Conservation (phyloP, 371 early-diverging fungal genomes). For the Mucor irregularis region DNA sequence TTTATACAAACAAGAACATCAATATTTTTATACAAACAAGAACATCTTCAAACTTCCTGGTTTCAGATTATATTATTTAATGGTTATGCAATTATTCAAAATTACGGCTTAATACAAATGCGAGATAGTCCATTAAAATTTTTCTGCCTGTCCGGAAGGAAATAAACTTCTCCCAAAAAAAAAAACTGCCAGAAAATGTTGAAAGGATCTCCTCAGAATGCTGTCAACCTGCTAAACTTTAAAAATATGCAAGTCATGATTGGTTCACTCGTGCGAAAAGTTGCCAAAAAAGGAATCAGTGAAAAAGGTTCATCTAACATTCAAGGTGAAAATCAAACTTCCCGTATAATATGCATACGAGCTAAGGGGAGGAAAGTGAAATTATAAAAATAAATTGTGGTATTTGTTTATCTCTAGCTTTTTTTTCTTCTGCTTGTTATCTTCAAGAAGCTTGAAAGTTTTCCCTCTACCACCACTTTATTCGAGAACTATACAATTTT, state of each 20-base stretch:
- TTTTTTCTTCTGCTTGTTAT: neutral
- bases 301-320: neutral
- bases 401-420: neutral
- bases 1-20: no score
- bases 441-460: no score
- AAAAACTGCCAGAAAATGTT: neutral
- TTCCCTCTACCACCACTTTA: no score
- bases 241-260: neutral
- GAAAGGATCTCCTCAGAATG: neutral
- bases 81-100: no score
- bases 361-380: neutral
- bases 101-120: no score
- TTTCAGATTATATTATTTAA: no score
- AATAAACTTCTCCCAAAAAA: neutral
- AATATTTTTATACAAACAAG: no score
- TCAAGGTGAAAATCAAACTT: neutral
- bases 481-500: neutral
- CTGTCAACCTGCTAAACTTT: neutral
- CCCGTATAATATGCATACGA: neutral
- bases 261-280: slow-evolving; percentile 2
- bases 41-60: no score
- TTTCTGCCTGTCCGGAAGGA: no score
- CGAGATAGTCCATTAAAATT: neutral
- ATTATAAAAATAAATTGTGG: neutral
- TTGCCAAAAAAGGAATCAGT: neutral